A percentile compares a stretch with the other conserved stretches of the same genome.
phyloP scores from a whole-genome alignment of 139 green algal species.

The Auxenochlorella pyrenoidosa region DNA sequence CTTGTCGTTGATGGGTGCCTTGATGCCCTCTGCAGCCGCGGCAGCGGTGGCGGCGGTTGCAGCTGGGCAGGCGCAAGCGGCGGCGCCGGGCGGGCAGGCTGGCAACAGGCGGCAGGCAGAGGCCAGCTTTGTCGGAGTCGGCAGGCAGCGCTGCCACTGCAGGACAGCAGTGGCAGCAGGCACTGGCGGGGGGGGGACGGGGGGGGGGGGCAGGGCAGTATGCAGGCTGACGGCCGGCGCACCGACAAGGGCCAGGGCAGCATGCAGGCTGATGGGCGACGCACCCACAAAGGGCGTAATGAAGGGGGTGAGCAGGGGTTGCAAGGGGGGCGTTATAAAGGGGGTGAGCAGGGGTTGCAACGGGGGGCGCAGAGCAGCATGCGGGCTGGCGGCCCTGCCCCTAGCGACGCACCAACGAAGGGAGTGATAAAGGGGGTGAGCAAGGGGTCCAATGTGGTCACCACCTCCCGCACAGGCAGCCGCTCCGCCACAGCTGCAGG shows the following conservation, averaged over 20 bases:
- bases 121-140: too few species aligned
- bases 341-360: slow-evolving; percentile 46
- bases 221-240: too few species aligned
- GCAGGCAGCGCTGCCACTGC: too few species aligned
- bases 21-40: slow-evolving; percentile 27
- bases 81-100: too few species aligned
- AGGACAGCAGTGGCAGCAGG: too few species aligned
- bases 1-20: slow-evolving; percentile 36
- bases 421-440: slow-evolving; percentile 42
- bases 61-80: background rate
- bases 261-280: too few species aligned
- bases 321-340: slow-evolving; percentile 42
- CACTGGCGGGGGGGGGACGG: too few species aligned
- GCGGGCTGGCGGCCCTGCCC: too few species aligned
- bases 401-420: slow-evolving; percentile 36
- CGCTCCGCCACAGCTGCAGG: background rate
- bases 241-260: too few species aligned
- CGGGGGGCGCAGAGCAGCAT: too few species aligned
- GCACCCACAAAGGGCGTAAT: slow-evolving; percentile 32
- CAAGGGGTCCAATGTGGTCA: slow-evolving; percentile 35
- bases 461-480: slow-evolving; percentile 29
- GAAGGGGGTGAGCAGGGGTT: slow-evolving; percentile 43
- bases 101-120: too few species aligned
- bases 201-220: too few species aligned
- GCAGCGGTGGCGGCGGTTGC: background rate